Evolutionary conservation across 1,284 basidiomycete species (phyloP), one percentile per base, ranked within the genome.

Genomic region (Ceratobasidium sp.): DNA sequence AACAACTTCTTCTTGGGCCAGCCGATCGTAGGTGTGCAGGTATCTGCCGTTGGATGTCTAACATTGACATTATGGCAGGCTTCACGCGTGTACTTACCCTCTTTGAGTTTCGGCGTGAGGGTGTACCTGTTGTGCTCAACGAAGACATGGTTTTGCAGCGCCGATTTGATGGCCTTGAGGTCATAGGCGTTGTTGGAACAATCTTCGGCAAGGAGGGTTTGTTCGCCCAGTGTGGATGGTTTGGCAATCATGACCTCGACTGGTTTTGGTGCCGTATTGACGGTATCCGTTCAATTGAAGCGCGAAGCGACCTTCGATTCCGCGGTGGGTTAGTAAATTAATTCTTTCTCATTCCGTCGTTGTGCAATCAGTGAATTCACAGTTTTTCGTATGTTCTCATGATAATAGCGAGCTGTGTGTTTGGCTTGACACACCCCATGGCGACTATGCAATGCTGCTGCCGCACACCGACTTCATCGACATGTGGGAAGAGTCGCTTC

Each of bases 401-500:
- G 3, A 5, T 17, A 6, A 40, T 40, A 40, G 38, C 38, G 38
- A 64, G 4, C 32, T 22, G 17, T 64, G 58, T 15, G 29, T 64
- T 10, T 64, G 58, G 58, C 15, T 64, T 1, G 17, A 12, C 15
- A 64, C 58, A 1, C 3, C 3, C n/a, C 31, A 47, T 1, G 58
- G 58, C 45, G 43, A 64, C 29, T 64, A 64, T 25, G 58, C 58
- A 2, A 12, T 64, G 29, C 17, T 64, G 10, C 47, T 64, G 17
- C 58, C 58, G 0, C 58, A 64, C 15, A 45, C 22, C 3, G 15
- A 1, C 1, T 64, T 32, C 25, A 15, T n/a, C 27, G 58, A 64
- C 17, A n/a, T 35, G 10, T 64, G 47, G 45, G 58, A 64, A 32
- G 1, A 38, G 20, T 49, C 58, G 29, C 15, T 64, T 0, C 3